A percentile compares a stretch with the other conserved stretches of the same genome.
Conservation (phyloP, 441 rosid genomes). For the Dalechampia spathulata region DNA sequence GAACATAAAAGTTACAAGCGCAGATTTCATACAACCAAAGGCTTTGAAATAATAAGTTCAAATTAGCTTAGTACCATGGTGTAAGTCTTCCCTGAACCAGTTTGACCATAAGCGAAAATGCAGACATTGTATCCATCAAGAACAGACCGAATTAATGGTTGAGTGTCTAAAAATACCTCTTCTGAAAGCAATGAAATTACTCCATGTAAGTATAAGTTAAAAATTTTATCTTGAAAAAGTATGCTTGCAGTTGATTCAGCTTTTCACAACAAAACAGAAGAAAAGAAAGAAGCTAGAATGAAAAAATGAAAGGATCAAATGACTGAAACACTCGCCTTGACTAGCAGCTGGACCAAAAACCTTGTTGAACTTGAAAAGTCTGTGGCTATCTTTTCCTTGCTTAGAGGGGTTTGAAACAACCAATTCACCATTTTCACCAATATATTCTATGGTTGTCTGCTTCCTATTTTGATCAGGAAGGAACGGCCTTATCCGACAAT, state of each 20-base stretch:
- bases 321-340: slow-evolving; percentile 21
- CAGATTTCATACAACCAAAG: not conserved
- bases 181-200: slow-evolving; percentile 21
- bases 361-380: slow-evolving; percentile 30
- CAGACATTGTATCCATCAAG: slow-evolving; percentile 50
- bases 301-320: not conserved
- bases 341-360: slow-evolving; percentile 24
- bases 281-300: not conserved
- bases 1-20: not conserved
- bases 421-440: slow-evolving; percentile 33
- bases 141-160: slow-evolving; percentile 39
- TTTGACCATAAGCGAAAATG: slow-evolving; percentile 51
- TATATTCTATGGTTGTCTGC: slow-evolving; percentile 24
- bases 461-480: slow-evolving; percentile 25
- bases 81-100: slow-evolving; percentile 38
- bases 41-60: not conserved
- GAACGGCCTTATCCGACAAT: slow-evolving; percentile 29
- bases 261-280: no score
- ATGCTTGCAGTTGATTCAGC: no score
- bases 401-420: slow-evolving; percentile 26
- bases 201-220: not conserved
- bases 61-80: slow-evolving; percentile 33
- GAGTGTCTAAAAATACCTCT: slow-evolving; percentile 46
- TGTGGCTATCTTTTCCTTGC: slow-evolving; percentile 23
- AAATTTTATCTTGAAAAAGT: no score